Base-by-base conservation (phyloP, 176 grass and related monocot genomes). In the Eleusine coracana region DNA sequence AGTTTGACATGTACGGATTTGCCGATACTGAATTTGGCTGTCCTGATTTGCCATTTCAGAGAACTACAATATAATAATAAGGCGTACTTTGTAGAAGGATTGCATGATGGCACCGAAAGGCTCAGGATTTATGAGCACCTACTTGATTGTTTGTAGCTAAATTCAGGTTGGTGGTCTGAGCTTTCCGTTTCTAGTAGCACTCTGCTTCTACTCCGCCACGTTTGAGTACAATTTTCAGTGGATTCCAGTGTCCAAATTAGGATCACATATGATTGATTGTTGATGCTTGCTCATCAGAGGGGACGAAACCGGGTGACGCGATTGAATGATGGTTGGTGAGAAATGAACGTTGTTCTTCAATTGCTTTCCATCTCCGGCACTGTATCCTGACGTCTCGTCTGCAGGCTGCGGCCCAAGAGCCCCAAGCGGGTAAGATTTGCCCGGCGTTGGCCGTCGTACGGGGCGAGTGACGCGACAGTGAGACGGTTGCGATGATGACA, bases 401-500 rank as follows among this genome's bases (percentile, higher is more conserved):
- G 73, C 66, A 39, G 62, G 50, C 36, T 16, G 65, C 66, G 54
- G 21, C 63, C 25, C 3, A 39, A 38, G 75, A 76, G 51, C 50
- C 66, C 79, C 45, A 59, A 36, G 65, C 31, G 2, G 6, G 51
- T 50, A 51, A 51, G 73, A 52, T 25, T 5, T 52, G 61, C 6
- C 5, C 21, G 18, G 7, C 55, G 2, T 7, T 2, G 59, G 5
- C 34, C 44, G 36, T 52, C 71, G 37, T 56, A 66, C 45, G 23
- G 45, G n/a, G 59, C 29, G 62, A 68, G 18, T 66, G 45, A 10
- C 52, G 18, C 59, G 52, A 84, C 40, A 61, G 20, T 16, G 68
- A 61, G 45, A 45, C 66, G 83, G 79, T 86, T 77, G 65, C 66
- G 78, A 66, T 45, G 77, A 55, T 39, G 55, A 75, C 55, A 34